These are phyloP conservation scores for Venturia oleaginea DNA, from an alignment of 2,329 filamentous ascomycete genomes.

Conservation along the genomic window DNA sequence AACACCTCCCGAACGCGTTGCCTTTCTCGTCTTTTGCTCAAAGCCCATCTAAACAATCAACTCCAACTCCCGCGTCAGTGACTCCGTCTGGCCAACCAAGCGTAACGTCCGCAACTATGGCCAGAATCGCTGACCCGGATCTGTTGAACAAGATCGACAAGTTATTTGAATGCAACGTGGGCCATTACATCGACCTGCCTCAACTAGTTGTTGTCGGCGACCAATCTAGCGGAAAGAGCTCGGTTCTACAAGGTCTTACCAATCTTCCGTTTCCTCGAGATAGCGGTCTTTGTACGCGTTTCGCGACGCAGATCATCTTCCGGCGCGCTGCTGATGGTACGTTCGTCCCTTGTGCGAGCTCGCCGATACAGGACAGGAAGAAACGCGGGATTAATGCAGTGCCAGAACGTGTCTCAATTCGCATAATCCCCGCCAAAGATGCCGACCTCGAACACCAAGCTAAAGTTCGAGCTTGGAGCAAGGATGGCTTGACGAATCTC, in stretches of 20 bases:
- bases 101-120: not conserved
- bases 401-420: not conserved
- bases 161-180: conserved; percentile 27
- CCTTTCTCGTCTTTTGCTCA: too few relatives aligned
- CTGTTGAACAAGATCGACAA: conserved; percentile 24
- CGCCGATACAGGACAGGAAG: too few relatives aligned
- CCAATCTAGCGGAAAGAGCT: conserved; percentile 20
- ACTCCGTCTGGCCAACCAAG: not conserved
- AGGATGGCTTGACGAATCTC: not conserved
- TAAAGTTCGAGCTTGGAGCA: conserved; percentile 1
- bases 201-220: conserved; percentile 21
- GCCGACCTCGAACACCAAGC: not conserved
- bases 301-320: conserved; percentile 17
- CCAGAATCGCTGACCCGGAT: not conserved
- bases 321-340: not conserved
- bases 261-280: conserved; percentile 17
- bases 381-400: too few relatives aligned
- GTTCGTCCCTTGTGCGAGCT: not conserved
- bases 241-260: conserved; percentile 17
- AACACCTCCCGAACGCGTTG: too few relatives aligned
- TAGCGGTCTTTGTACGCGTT: conserved; percentile 16
- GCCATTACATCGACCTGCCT: conserved; percentile 23
- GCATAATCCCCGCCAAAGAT: conserved; percentile 20
- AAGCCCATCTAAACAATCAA: too few relatives aligned
- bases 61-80: too few relatives aligned